Evolutionary conservation across 257 asterid genomes (phyloP).

Genomic region (Echium plantagineum): DNA sequence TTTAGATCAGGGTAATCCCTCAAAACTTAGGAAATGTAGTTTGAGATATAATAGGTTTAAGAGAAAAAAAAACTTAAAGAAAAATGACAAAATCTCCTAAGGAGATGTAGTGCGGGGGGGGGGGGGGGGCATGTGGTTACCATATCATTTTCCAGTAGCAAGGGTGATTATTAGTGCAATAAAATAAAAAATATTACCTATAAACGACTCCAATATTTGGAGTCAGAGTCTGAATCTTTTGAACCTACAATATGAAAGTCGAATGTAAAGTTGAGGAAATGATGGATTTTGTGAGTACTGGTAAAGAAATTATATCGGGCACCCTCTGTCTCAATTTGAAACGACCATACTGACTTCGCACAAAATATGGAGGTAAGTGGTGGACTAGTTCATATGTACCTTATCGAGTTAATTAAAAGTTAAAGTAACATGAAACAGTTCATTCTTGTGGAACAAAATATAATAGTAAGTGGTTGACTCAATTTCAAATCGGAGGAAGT

Average conservation of each 20-base stretch:
- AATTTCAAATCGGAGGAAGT: too few relatives aligned
- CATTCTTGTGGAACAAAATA: too few relatives aligned
- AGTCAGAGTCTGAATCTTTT: slow-evolving; percentile 93
- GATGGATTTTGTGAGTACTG: background rate
- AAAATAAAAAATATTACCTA: slow-evolving; percentile 36
- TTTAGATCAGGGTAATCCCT: too few relatives aligned
- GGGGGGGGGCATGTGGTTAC: too few relatives aligned
- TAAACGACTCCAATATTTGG: slow-evolving; percentile 96
- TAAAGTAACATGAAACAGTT: too few relatives aligned
- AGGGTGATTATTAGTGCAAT: background rate
- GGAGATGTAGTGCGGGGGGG: too few relatives aligned
- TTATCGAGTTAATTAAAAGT: too few relatives aligned
- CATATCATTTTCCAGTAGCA: background rate
- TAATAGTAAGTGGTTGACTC: too few relatives aligned
- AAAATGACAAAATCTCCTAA: too few relatives aligned
- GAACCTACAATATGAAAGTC: slow-evolving; percentile 45
- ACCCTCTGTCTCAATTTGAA: background rate
- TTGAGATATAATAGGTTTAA: too few relatives aligned
- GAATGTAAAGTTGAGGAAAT: background rate
- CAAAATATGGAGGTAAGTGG: background rate
- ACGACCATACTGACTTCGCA: background rate
- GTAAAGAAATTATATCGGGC: background rate
- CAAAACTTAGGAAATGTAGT: too few relatives aligned
- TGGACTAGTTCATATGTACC: background rate
- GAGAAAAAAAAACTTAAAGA: too few relatives aligned